phyloP scores from a whole-genome alignment of 352 stramenopile genomes.

The Pythium aphanidermatum region DNA sequence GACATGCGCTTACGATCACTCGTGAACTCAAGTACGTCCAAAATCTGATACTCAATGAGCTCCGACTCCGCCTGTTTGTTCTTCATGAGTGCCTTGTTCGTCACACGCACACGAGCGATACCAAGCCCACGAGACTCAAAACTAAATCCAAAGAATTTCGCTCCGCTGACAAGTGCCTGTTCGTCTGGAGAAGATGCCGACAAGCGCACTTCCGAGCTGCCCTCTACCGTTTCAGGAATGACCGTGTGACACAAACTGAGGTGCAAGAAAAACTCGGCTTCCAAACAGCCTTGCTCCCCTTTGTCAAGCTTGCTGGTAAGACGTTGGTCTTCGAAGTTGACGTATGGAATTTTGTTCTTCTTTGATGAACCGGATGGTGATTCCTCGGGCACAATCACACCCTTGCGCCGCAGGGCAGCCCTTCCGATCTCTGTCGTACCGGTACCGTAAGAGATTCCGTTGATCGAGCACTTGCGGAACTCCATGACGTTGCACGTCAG shows the following conservation, averaged over 20 bases:
- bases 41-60: conserved; percentile 70
- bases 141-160: conserved; percentile 71
- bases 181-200: conserved; percentile 85
- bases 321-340: conserved; percentile 70
- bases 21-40: conserved; percentile 96
- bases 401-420: conserved; percentile 57
- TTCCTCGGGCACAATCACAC: conserved; percentile 45
- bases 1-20: conserved; percentile 83
- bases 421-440: conserved; percentile 78
- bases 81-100: conserved; percentile 32
- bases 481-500: conserved; percentile 93
- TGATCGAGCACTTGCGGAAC: conserved; percentile 94
- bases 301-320: conserved; percentile 40
- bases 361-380: conserved; percentile 15
- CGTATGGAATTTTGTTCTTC: conserved; percentile 50
- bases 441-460: conserved; percentile 89
- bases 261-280: conserved; percentile 82
- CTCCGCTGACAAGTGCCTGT: conserved; percentile 84
- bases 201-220: conserved; percentile 45
- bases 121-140: conserved; percentile 67
- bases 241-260: conserved; percentile 80
- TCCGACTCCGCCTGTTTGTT: conserved; percentile 30
- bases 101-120: conserved; percentile 52
- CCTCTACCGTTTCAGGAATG: conserved; percentile 55
- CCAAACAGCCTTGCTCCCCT: conserved; percentile 24